Base-by-base conservation (phyloP, 495 filamentous ascomycete species). In the Penicillium argentinense region DNA sequence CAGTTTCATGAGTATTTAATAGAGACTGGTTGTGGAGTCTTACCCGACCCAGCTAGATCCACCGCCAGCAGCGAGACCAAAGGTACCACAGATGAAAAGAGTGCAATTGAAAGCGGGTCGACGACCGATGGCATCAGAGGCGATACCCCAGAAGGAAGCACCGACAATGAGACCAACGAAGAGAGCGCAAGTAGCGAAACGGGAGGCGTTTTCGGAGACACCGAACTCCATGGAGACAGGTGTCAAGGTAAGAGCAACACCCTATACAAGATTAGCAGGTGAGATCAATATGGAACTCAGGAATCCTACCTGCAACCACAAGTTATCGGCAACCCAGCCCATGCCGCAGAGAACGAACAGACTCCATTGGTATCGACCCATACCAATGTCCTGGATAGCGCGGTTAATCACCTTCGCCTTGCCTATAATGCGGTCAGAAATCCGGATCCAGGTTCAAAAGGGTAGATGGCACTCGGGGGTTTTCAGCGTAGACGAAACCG, bases 301-400 rank as follows among this genome's bases (percentile, higher is more conserved):
- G 22, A 9, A 4, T 40, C 49, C 16, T 56, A 62, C 63, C 61
- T 67, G 62, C 33, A 73, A 45, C 69, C 69, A 73, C 32, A 73
- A 68, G 47, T 79, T 80, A 43, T 80, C 76, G 29, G 75, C 76
- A n/a, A 77, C 53, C 84, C 84, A 91, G 23, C 87, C 88, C 56
- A 89, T 91, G 3, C 87, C 86, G 42, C 86, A 84, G 14, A 95
- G 82, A 22, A 79, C 65, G 57, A 90, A 91, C 1, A 91, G 76
- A 49, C 85, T 77, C 83, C 83, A 91, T 69, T 95, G 87, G 58
- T 92, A 95, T 47, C 76, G 74, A 39, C 89, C 89, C 78, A 92
- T 92, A 3, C 88, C 88, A 57, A 93, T 91, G 56, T 91, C 86
- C 47, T 58, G 55, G 21, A 58, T 39, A 1, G 48, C 45, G 39